Base-by-base conservation (phyloP, 805 yeast genomes). In the Candida sonorensis region DNA sequence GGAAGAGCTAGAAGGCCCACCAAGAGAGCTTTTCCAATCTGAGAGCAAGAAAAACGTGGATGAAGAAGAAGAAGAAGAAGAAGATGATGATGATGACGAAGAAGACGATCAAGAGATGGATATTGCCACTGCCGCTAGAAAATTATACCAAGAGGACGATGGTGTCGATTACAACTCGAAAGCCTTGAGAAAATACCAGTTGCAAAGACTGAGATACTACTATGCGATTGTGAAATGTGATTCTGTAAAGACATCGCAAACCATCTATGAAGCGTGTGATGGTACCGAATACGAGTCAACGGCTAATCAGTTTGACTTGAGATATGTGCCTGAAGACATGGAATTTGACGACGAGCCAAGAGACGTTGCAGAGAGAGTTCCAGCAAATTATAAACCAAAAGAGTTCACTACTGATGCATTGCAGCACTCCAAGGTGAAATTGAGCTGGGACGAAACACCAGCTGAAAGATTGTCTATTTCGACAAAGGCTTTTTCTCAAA, bases 361-460 rank as follows among this genome's bases (percentile, higher is more conserved):
- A 45, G 97, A 92, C 48, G 52, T 55, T 20, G 85, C 97, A 60
- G 60, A 63, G 15, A 72, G 73, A 40, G 62, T 87, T 7, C 95
- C 97, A 6, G 60, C 76, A 2, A 73, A 72, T 30, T 92, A 92
- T 58, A 78, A 75, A 44, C 98, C 98, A 13, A 66, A 66, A 33
- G 55, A 61, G 15, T 92, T 92, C 57, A 83, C 84, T 19, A 92
- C 98, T 4, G 97, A 85, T 60, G 98, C 98, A 0, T 67, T 92
- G 38, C 96, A 92, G 55, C 95, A 87, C 53, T 88, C 97, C 11
- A 92, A 88, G 50, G 98, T 92, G 30, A 88, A 85, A 56, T 67
- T 92, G 44, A 88, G 97, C 0, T 92, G 98, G 98, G 98, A 92
- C 58, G 97, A 90, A 61, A 94, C 97, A 0, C 97, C 98, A 6